Conservation (phyloP, 257 asterid genomes). For the Petunia secreta region DNA sequence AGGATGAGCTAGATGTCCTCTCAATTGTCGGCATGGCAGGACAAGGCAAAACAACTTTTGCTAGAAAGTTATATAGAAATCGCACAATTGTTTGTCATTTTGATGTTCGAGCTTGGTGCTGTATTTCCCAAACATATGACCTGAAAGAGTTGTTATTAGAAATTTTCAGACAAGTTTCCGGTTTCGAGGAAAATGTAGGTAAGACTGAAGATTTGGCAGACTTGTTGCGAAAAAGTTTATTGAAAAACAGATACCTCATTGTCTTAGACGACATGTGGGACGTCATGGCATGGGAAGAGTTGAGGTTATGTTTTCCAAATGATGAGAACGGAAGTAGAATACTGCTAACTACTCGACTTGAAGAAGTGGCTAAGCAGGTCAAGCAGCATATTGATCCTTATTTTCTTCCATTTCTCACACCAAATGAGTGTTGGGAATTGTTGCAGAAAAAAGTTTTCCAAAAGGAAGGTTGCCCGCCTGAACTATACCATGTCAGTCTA, state of each 20-base stretch:
- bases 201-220: not conserved
- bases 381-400: not conserved
- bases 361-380: not conserved
- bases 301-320: not conserved
- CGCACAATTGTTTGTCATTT: not conserved
- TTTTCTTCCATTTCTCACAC: not conserved
- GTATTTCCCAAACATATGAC: not conserved
- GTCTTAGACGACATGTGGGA: too few species aligned
- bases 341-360: not conserved
- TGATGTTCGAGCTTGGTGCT: slow-evolving; percentile 13
- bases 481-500: not conserved
- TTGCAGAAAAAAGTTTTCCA: not conserved
- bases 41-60: slow-evolving; percentile 11
- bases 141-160: not conserved
- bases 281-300: slow-evolving; percentile 1
- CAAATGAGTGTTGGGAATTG: not conserved
- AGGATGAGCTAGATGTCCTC: not conserved
- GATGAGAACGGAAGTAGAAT: slow-evolving; percentile 16
- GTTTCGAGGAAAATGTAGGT: not conserved
- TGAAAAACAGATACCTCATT: too few species aligned
- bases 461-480: not conserved
- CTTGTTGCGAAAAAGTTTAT: not conserved
- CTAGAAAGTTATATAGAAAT: not conserved
- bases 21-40: slow-evolving; percentile 6
- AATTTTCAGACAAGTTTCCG: not conserved